Conservation (phyloP, 2,329 filamentous ascomycete genomes). For the Microcyclospora tardicrescens region DNA sequence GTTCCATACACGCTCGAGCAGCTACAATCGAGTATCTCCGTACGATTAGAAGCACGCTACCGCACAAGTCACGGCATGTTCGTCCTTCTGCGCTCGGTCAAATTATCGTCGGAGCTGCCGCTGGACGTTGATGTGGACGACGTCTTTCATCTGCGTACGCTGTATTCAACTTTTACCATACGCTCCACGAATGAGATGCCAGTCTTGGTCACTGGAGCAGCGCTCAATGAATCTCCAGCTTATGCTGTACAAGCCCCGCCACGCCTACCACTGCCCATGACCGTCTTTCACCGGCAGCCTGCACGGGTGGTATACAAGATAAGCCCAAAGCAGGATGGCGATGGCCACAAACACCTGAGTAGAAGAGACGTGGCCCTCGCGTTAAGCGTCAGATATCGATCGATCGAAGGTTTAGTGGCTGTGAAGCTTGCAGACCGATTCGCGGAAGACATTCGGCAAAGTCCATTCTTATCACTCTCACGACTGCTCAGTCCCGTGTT, state of each 20-base stretch:
- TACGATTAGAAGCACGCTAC: constrained; percentile 46
- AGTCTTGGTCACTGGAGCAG: constrained; percentile 57
- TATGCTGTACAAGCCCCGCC: constrained; percentile 51
- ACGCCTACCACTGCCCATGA: constrained; percentile 30
- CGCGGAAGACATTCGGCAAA: constrained; percentile 32
- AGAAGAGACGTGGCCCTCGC: constrained; percentile 39
- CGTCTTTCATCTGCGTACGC: constrained; percentile 67
- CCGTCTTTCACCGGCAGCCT: constrained; percentile 70
- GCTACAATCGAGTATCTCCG: constrained; percentile 58
- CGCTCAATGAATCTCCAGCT: constrained; percentile 55
- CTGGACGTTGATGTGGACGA: constrained; percentile 95
- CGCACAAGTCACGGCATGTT: constrained; percentile 14
- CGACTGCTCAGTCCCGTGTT: constrained; percentile 41
- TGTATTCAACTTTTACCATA: constrained; percentile 86
- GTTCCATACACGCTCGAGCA: constrained; percentile 79
- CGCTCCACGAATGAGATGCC: constrained; percentile 67
- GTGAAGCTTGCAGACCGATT: constrained; percentile 36
- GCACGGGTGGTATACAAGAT: constrained; percentile 73
- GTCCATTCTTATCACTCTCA: constrained; percentile 33
- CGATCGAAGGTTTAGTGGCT: constrained; percentile 60
- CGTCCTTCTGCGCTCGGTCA: constrained; percentile 45
- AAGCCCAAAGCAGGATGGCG: constrained; percentile 35
- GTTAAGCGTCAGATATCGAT: constrained; percentile 61
- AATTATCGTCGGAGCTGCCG: constrained; percentile 60
- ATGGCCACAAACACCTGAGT: constrained; percentile 7